phyloP scores from a whole-genome alignment of 2,329 filamentous ascomycete species.

The Arthrinium phaeospermum region DNA sequence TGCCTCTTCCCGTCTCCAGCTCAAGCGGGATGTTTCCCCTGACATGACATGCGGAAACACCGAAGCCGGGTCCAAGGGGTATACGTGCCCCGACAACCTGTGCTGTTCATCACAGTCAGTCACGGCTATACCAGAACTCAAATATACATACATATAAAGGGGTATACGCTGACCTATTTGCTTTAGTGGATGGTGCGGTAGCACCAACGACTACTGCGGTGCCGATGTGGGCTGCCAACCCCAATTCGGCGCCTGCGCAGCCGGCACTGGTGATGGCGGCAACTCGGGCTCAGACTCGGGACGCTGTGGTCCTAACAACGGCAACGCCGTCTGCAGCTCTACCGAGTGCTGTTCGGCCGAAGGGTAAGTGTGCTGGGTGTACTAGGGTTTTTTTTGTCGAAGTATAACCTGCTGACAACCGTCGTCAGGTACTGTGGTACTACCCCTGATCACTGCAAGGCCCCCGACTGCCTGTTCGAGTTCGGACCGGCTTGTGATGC shows the following conservation, averaged over 20 bases:
- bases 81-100: constrained; percentile 30
- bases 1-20: constrained; percentile 28
- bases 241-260: constrained; percentile 23
- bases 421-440: constrained; percentile 58
- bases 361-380: constrained; percentile 37
- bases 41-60: constrained; percentile 34
- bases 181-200: constrained; percentile 34
- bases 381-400: neutral
- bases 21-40: constrained; percentile 27
- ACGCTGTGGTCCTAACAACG: constrained; percentile 50
- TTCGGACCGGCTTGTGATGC: constrained; percentile 68
- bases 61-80: constrained; percentile 32
- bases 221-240: constrained; percentile 22
- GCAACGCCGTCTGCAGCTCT: constrained; percentile 38
- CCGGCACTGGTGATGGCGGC: constrained; percentile 18
- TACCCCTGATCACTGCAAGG: constrained; percentile 61
- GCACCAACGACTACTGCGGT: constrained; percentile 32
- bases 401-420: neutral
- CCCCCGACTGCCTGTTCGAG: constrained; percentile 66
- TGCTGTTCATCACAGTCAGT: constrained; percentile 29
- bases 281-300: constrained; percentile 38
- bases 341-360: constrained; percentile 50
- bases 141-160: neutral
- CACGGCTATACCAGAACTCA: neutral
- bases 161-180: neutral